phyloP scores from a whole-genome alignment of 352 stramenopile genomes.

The Phytophthora boehmeriae region DNA sequence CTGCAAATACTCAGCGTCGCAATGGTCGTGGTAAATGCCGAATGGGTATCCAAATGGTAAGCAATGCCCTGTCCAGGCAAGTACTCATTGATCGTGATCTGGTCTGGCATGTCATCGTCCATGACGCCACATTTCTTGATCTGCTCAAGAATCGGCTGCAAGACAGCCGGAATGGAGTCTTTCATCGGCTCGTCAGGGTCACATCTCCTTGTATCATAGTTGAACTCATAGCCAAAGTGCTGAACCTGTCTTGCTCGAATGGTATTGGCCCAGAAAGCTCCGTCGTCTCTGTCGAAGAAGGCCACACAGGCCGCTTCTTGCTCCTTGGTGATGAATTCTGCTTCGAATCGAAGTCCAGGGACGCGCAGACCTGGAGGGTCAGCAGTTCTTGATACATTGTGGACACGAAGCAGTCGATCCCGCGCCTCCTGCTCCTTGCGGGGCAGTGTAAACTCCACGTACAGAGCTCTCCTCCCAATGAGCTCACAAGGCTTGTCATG shows the following conservation, averaged over 20 bases:
- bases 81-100: conserved; percentile 92
- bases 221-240: conserved; percentile 90
- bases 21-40: conserved; percentile 85
- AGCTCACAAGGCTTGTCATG: conserved; percentile 67
- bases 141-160: conserved; percentile 52
- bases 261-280: conserved; percentile 64
- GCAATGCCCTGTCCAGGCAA: conserved; percentile 88
- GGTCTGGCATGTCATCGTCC: conserved; percentile 59
- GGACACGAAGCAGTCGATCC: conserved; percentile 61
- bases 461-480: conserved; percentile 61
- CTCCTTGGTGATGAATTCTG: conserved; percentile 68
- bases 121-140: conserved; percentile 63
- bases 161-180: conserved; percentile 47
- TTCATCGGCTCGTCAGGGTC: conserved; percentile 53
- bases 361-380: conserved; percentile 49
- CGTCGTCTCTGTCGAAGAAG: conserved; percentile 65
- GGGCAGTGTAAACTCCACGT: conserved; percentile 73
- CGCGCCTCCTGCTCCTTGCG: conserved; percentile 74
- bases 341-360: conserved; percentile 63
- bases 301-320: conserved; percentile 60
- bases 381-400: conserved; percentile 55
- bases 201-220: conserved; percentile 82
- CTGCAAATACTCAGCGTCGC: conserved; percentile 77
- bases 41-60: conserved; percentile 89
- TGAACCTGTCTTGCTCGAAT: conserved; percentile 86